phyloP scores from a whole-genome alignment of 2,329 filamentous ascomycete species.

The Curvularia lunata region DNA sequence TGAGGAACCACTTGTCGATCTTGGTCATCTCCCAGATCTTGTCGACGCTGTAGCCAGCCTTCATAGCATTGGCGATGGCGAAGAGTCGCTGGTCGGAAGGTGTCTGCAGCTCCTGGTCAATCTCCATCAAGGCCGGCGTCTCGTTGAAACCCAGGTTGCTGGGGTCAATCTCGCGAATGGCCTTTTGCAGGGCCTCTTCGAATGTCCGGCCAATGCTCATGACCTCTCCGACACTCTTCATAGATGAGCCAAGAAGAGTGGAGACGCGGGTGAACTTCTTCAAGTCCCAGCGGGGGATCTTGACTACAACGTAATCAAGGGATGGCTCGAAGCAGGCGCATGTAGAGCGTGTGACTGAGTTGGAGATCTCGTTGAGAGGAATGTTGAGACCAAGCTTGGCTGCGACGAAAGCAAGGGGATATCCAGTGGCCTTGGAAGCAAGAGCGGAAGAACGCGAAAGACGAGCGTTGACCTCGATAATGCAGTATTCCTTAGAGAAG shows the following conservation, averaged over 20 bases:
- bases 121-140: conserved; percentile 84
- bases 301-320: conserved; percentile 96
- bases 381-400: conserved; percentile 96
- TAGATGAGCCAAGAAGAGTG: conserved; percentile 92
- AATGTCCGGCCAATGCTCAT: conserved; percentile 98
- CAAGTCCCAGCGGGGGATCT: conserved; percentile 98
- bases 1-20: conserved; percentile 98
- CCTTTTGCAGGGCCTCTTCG: conserved; percentile 98
- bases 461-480: conserved; percentile 98
- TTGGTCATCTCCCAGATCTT: conserved; percentile 98
- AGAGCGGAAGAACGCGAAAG: conserved; percentile 93
- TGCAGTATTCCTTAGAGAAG: conserved; percentile 94
- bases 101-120: conserved; percentile 94
- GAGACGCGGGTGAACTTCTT: conserved; percentile 99
- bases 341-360: conserved; percentile 93
- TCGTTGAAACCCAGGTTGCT: conserved; percentile 95
- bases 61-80: conserved; percentile 97
- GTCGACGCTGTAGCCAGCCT: conserved; percentile 88
- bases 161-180: conserved; percentile 92
- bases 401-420: conserved; percentile 93
- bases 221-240: conserved; percentile 99
- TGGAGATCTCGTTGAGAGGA: conserved; percentile 93
- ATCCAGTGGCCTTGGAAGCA: conserved; percentile 96
- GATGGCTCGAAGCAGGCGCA: conserved; percentile 99
- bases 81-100: conserved; percentile 97